Base-by-base conservation (phyloP, 2,329 filamentous ascomycete species). In the Cylindrodendrum hubeiense region DNA sequence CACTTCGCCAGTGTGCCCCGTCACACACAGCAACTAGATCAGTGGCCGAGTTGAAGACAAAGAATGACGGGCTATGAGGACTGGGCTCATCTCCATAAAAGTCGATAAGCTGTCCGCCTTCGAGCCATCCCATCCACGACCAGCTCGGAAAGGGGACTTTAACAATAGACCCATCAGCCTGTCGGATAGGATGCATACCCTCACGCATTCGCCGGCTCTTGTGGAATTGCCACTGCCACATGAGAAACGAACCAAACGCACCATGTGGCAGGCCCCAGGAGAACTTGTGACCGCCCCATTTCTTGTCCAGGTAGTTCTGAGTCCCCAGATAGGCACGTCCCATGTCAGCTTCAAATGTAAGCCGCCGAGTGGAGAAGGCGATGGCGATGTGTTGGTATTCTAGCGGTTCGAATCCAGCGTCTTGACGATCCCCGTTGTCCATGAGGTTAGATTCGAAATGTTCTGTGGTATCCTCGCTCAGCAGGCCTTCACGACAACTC, bases 341-440 rank as follows among this genome's bases (percentile, higher is more conserved):
- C 15, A 60, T 52, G 30, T 60, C 56, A 15, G 46, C 34, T 26
- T 60, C 56, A 34, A 52, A 60, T 21, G 56, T 60, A 2, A 60
- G 49, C 15, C 28, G 34, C 22, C 56, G 46, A 12, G 46, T 43
- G 13, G 56, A 50, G 33, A 60, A 60, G 24, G 56, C 44, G 17
- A 17, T 15, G 24, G 56, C 56, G 24, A 60, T 44, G n/a, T 52
- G 19, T n/a, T 33, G 24, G 19, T 60, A 60, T 22, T 60, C 47
- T 13, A 52, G 46, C 7, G 17, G n/a, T 12, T 41, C 39, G 47
- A 60, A 60, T 3, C 43, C 17, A 22, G 46, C 12, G 26, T 50
- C 46, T 12, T 15, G 26, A 22, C 53, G 30, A 24, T 9, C 34
- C 28, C 24, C 24, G 21, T 47, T 33, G 17, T 9, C 3, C 5